Evolutionary conservation across 805 yeast genomes (phyloP), one percentile per base, ranked within the genome.

Genomic region (Myxozyma geophila): DNA sequence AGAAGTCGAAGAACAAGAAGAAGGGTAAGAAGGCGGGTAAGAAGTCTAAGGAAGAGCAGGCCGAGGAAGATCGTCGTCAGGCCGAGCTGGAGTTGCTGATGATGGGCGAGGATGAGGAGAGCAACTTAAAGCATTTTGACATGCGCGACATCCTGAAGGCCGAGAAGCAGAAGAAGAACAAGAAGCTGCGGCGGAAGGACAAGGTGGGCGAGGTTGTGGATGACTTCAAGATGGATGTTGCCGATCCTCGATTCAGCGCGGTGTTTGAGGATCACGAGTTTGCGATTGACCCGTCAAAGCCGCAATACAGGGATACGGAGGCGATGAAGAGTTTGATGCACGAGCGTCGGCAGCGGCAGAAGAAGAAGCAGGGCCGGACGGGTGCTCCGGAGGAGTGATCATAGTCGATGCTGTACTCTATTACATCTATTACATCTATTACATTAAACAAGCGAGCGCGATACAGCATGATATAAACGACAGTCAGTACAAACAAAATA

Each of bases 231-330:
- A 83, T 92, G 50, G 92, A 90, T 71, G 83, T 90, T 72, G 79
- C 80, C 48, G 99, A 95, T 80, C 86, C 88, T 15, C 87, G 99
- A 78, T 95, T 95, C 80, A 82, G 82, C 53, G 96, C 88, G 68
- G 80, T 92, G 67, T 90, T 87, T 73, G 91, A 91, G 71, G 87
- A 85, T 66, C 97, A 90, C 67, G 95, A 88, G 66, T 95, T 85
- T 77, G 97, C 97, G 12, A 92, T 96, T 74, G 99, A 96, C 76
- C 96, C 98, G 23, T 87, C 96, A 21, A 86, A 82, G 72, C 89
- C 96, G n/a, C 96, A 90, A 74, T 93, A 84, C 81, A 92, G 89
- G 78, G 85, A 87, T 76, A 92, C 98, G 0, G 79, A 85, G 17
- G 91, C 95, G 33, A 92, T 93, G 96, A 87, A 87, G 73, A 82